Evolutionary conservation across 352 stramenopile species (phyloP), one percentile per base, ranked within the genome.

Genomic region (Globisporangium middletonii): DNA sequence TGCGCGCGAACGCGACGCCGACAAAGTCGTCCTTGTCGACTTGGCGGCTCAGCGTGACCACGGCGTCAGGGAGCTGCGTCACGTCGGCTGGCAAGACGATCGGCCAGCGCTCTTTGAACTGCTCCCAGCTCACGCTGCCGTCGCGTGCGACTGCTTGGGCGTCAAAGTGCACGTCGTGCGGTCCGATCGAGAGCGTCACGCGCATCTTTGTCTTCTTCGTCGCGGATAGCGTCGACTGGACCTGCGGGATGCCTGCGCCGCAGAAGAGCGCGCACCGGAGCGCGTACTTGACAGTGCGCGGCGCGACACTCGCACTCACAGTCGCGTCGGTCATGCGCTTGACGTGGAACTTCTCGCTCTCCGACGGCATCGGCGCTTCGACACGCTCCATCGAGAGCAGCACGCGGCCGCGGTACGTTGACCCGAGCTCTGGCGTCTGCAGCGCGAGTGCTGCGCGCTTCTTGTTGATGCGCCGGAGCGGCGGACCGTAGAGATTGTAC

Each of bases 401-500:
- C 0, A 96, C 43, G 0, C 86, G 75, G 0, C 88, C 88, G 2
- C 86, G 77, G 62, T 95, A 97, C 7, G 73, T 91, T 1, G 86
- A 95, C 0, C 77, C 86, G 35, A 78, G 72, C 4, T 93, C 73
- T 3, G 82, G 71, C 19, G 85, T 80, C 38, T 78, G 72, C 11
- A 85, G 73, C 26, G 94, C 72, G 19, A 77, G 59, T 3, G 66
- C 46, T 1, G 65, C 65, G 4, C 80, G 73, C 47, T 86, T 88
- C 28, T 71, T 69, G 56, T 89, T 88, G 19, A 71, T 62, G 2
- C 75, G 64, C 0, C 56, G 69, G 7, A 89, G 60, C 1, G 83
- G 89, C n/a, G 87, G 84, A 7, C 89, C 89, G 53, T 96, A 97
- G 3, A 97, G 53, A 59, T 92, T 92, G 45, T 84, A 86, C 85